Conservation (phyloP, 805 yeast species). For the Hanseniaspora lachancei region DNA sequence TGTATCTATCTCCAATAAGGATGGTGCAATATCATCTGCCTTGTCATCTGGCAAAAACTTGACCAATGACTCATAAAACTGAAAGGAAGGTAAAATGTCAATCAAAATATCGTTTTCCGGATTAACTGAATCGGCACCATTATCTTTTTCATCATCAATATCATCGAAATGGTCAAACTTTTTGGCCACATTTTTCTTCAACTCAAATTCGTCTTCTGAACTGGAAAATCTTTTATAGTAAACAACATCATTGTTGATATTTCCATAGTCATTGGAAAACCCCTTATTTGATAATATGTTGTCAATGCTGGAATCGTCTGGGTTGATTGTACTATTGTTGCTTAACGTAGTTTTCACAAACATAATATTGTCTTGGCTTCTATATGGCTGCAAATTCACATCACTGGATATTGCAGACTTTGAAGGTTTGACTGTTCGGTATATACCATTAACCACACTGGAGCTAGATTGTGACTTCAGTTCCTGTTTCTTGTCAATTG, state of each 20-base stretch:
- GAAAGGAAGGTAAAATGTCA: constrained; percentile 22
- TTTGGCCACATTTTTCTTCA: background rate
- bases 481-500: background rate
- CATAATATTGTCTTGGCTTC: constrained; percentile 8
- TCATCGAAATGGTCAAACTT: background rate
- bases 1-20: constrained; percentile 16
- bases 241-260: constrained; percentile 8
- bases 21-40: constrained; percentile 17
- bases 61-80: constrained; percentile 22
- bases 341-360: constrained; percentile 6
- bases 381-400: background rate
- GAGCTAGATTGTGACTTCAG: background rate
- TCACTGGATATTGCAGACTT: background rate
- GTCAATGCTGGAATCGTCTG: background rate
- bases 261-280: background rate
- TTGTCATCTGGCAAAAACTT: constrained; percentile 20
- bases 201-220: constrained; percentile 10
- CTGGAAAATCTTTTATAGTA: constrained; percentile 10
- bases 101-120: constrained; percentile 11
- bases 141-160: background rate
- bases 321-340: background rate
- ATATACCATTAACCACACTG: constrained; percentile 8
- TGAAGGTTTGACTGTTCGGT: constrained; percentile 4
- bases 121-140: background rate
- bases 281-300: background rate